Evolutionary conservation across 164 flowering plant species (phyloP), one percentile per base, ranked within the genome.

Genomic region (Stephania cephalantha): DNA sequence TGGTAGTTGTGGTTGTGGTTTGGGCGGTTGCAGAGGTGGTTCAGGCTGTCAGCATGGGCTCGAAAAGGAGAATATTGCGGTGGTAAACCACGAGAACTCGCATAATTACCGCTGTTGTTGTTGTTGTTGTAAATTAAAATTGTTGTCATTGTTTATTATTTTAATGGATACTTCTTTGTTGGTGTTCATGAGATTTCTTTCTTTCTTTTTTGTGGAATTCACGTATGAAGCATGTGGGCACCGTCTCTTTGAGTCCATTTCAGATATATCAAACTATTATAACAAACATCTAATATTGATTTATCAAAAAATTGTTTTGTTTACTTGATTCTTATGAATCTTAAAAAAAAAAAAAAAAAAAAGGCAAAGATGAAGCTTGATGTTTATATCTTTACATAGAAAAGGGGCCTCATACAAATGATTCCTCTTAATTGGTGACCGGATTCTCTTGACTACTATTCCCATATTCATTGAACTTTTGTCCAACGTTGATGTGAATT

Each of bases 1-100:
- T 69, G 55, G 74, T 67, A 12, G 69, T 68, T 67, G 71, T 52
- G 20, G 78, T 42, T 8, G 42, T 50, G 68, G 68, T 25, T 22
- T n/a, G n/a, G n/a, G n/a, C n/a, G n/a, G n/a, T n/a, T n/a, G n/a
- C n/a, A 75, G 65, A 35, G 76, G 68, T 74, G 82, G 82, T 48
- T 74, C 71, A 52, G 58, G 79, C 45, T 77, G 79, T 58, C 75
- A 74, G 69, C 35, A 69, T 71, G 79, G 77, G 80, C 53, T 25
- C 18, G n/a, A 9, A 71, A 71, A 52, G 64, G 53, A 22, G 65
- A 20, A 71, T 50, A 52, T 52, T 11, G 64, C 58, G 73, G 65
- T 71, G 73, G 73, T 29, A 35, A 48, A 71, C 18, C 29, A 53
- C 31, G 42, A 71, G 73, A 50, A 71, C 1, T 35, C 6, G 18